Evolutionary conservation across 192 early-diverging fungal genomes (phyloP).

Genomic region (Pilaira anomala): DNA sequence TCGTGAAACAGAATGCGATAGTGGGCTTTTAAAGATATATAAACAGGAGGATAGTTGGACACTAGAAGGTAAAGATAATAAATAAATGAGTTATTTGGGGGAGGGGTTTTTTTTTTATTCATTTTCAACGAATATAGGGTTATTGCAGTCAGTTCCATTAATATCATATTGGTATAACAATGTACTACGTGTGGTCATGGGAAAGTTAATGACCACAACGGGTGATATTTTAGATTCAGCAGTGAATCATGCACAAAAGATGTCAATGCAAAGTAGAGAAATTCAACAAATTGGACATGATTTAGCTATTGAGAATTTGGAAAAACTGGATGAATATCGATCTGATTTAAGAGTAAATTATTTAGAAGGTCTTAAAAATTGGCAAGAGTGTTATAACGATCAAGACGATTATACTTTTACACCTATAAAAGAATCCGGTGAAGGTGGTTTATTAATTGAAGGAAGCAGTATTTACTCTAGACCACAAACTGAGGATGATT

Average conservation of each 20-base stretch:
- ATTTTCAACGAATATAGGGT: conserved; percentile 21
- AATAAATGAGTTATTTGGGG: too few relatives aligned
- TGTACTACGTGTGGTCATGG: conserved; percentile 47
- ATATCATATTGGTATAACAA: conserved; percentile 57
- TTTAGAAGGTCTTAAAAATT: conserved; percentile 16
- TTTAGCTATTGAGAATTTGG: conserved; percentile 28
- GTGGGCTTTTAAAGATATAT: conserved; percentile 46
- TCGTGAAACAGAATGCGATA: conserved; percentile 40
- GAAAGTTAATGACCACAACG: conserved; percentile 42
- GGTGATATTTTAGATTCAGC: conserved; percentile 52
- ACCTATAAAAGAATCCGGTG: not conserved
- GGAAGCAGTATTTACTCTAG: too few relatives aligned
- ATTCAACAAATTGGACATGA: conserved; percentile 34
- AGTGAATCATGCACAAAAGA: conserved; percentile 25
- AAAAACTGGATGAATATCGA: conserved; percentile 30
- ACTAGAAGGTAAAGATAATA: conserved; percentile 37
- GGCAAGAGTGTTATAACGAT: conserved; percentile 9
- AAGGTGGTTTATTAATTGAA: too few relatives aligned
- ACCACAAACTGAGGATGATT: not conserved
- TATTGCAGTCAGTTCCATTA: conserved; percentile 53
- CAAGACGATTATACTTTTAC: not conserved
- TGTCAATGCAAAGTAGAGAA: conserved; percentile 26
- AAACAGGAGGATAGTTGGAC: conserved; percentile 59
- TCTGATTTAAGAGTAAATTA: conserved; percentile 26
- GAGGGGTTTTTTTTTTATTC: not conserved